Percentiles rank a stretch among this genome's conserved stretches.
phyloP scores from a whole-genome alignment of 805 yeast genomes.

The Nakazawaea molendinolei region DNA sequence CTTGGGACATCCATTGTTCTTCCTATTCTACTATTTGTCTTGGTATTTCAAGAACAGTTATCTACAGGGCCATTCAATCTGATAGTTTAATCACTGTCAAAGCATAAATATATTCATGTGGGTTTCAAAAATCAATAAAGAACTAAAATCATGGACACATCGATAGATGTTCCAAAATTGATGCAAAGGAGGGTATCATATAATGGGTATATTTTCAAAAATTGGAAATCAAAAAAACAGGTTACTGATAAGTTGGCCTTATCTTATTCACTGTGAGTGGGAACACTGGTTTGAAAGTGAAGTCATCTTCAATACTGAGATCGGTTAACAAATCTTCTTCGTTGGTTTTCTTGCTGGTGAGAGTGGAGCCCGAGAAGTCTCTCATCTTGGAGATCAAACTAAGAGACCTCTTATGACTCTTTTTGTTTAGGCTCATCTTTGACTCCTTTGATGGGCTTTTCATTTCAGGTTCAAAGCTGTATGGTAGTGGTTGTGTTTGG shows the following conservation, averaged over 20 bases:
- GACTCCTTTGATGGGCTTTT: background rate
- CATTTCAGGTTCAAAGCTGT: background rate
- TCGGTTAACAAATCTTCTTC: constrained; percentile 6
- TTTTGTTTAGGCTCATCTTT: background rate
- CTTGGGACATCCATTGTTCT: constrained; percentile 39
- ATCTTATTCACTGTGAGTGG: constrained; percentile 3
- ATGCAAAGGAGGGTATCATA: background rate
- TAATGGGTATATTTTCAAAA: constrained; percentile 1
- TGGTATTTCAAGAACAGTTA: constrained; percentile 28
- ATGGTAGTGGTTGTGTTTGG: background rate
- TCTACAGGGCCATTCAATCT: too few species aligned
- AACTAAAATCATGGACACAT: too few species aligned
- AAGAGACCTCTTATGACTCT: background rate
- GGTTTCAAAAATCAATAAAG: too few species aligned
- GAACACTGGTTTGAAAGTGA: constrained; percentile 10
- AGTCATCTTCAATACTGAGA: constrained; percentile 7
- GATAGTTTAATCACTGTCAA: too few species aligned
- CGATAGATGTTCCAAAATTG: constrained; percentile 1
- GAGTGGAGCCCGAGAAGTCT: constrained; percentile 9
- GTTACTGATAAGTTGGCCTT: too few species aligned
- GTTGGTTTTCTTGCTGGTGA: background rate
- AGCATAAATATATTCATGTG: too few species aligned
- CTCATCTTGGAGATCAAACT: constrained; percentile 7
- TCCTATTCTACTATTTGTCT: constrained; percentile 35
- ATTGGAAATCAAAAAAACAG: background rate